phyloP scores from a whole-genome alignment of 2,329 filamentous ascomycete species.

The Acrocalymma vagum region DNA sequence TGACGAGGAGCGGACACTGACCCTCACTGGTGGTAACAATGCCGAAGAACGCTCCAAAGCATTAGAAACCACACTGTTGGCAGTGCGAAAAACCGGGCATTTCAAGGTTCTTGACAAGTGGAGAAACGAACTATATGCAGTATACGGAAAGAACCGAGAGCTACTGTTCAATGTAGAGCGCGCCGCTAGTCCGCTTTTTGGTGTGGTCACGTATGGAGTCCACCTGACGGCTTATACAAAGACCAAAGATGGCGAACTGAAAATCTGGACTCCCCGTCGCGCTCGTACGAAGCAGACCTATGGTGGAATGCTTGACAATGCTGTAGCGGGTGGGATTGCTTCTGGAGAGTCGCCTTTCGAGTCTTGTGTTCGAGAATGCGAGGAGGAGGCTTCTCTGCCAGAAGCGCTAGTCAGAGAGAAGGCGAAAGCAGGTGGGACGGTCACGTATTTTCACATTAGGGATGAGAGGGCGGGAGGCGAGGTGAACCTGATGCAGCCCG shows the following conservation, averaged over 20 bases:
- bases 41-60: constrained; percentile 69
- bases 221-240: constrained; percentile 51
- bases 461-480: constrained; percentile 81
- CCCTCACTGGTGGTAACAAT: constrained; percentile 66
- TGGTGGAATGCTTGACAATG: constrained; percentile 92
- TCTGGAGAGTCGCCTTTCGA: constrained; percentile 83
- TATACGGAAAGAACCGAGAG: constrained; percentile 50
- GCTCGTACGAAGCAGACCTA: constrained; percentile 85
- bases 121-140: constrained; percentile 52
- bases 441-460: constrained; percentile 87
- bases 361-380: constrained; percentile 83
- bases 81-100: constrained; percentile 73
- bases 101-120: constrained; percentile 73
- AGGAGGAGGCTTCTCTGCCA: constrained; percentile 86
- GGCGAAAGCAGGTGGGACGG: constrained; percentile 69
- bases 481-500: constrained; percentile 83
- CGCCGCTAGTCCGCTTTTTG: constrained; percentile 51
- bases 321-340: constrained; percentile 85
- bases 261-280: constrained; percentile 85
- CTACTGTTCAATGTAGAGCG: constrained; percentile 54
- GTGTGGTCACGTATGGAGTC: constrained; percentile 54
- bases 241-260: constrained; percentile 64
- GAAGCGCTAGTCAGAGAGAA: constrained; percentile 71
- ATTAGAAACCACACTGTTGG: constrained; percentile 65
- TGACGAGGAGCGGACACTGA: constrained; percentile 67